Evolutionary conservation across 176 grass and related monocot species (phyloP).

Genomic region (Oryza meridionalis): DNA sequence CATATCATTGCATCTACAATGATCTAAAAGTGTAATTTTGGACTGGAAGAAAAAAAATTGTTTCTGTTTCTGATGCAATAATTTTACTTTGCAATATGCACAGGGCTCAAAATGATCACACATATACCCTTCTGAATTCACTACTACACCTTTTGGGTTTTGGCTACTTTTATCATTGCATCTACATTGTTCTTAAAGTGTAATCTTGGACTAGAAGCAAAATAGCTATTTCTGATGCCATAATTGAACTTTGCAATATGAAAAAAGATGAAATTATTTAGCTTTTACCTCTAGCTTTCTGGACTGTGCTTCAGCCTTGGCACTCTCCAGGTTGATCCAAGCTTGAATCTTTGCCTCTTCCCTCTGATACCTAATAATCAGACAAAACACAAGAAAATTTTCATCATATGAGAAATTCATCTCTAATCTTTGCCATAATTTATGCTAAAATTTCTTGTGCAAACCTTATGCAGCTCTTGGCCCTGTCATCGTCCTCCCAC

Average conservation of each 20-base stretch:
- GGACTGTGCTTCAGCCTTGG: conserved; percentile 95
- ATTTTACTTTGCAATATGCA: not conserved
- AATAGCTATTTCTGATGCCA: not conserved
- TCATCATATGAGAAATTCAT: not conserved
- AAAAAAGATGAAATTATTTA: not conserved
- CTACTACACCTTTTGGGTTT: not conserved
- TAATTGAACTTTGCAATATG: not conserved
- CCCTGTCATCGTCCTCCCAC: conserved; percentile 93
- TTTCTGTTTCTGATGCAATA: not conserved
- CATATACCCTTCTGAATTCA: too few species aligned
- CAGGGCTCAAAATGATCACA: too few species aligned
- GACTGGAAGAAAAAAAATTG: not conserved
- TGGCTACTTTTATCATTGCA: conserved; percentile 1
- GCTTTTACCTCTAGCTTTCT: conserved; percentile 90
- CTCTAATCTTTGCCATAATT: not conserved
- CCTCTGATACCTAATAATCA: conserved; percentile 81
- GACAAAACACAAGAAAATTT: conserved; percentile 26
- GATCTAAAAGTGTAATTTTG: not conserved
- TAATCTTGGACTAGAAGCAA: not conserved
- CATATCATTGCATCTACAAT: not conserved
- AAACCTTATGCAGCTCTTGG: conserved; percentile 89
- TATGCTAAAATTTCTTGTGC: too few species aligned
- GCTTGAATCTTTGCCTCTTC: conserved; percentile 97
- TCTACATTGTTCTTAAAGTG: not conserved
- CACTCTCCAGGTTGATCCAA: conserved; percentile 94